These are phyloP conservation scores for Novymonas esmeraldas DNA, from an alignment of 208 protist genomes.

Conservation along the genomic window DNA sequence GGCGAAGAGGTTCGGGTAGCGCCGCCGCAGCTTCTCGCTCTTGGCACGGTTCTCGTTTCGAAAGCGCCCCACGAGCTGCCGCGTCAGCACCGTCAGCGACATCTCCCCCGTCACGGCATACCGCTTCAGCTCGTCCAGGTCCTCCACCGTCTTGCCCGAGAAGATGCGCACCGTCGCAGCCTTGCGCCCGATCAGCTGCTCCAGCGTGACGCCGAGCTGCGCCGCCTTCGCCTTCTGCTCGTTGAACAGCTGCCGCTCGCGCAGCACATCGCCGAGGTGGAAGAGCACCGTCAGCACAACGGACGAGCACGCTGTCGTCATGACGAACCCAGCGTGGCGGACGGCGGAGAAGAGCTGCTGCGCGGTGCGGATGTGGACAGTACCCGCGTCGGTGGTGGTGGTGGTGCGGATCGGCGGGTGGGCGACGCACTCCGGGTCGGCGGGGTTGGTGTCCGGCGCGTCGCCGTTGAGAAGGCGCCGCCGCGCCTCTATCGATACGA, in stretches of 20 bases:
- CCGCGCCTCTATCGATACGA: conserved; percentile 44
- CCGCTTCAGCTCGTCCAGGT: conserved; percentile 40
- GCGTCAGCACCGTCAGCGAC: conserved; percentile 35
- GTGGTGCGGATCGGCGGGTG: neutral
- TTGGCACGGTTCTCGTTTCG: conserved; percentile 35
- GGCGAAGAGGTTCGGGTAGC: conserved; percentile 30
- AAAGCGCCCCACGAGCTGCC: conserved; percentile 35
- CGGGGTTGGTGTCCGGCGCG: neutral
- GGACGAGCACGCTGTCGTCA: conserved; percentile 56
- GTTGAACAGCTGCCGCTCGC: conserved; percentile 28
- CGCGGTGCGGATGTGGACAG: conserved; percentile 11
- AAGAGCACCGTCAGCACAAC: conserved; percentile 50
- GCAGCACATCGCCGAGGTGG: conserved; percentile 46
- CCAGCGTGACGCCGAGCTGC: conserved; percentile 29
- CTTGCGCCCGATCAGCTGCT: conserved; percentile 24
- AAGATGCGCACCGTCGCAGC: conserved; percentile 20
- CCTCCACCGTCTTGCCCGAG: conserved; percentile 26
- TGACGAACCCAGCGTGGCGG: conserved; percentile 39
- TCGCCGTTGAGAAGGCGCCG: conserved; percentile 35
- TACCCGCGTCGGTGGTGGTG: neutral
- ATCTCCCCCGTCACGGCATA: conserved; percentile 45
- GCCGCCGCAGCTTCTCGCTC: conserved; percentile 34
- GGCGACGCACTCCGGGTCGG: neutral
- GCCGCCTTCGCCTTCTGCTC: conserved; percentile 25
- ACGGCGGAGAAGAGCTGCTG: conserved; percentile 42